These are phyloP conservation scores for Amborella trichopoda DNA, from an alignment of 164 flowering plant species.

Conservation along the genomic window DNA sequence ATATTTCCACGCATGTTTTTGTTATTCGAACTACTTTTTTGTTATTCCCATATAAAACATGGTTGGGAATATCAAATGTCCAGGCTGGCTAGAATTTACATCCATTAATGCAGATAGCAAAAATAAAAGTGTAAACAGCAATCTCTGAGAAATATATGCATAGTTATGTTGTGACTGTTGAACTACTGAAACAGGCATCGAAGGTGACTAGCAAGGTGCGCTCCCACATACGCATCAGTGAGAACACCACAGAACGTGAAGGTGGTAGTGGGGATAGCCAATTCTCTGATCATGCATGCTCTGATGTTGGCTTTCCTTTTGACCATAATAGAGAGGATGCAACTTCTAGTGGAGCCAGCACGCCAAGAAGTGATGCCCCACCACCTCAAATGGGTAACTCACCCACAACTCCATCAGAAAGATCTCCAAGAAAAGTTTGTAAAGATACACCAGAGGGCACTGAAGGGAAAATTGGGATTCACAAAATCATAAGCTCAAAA, in stretches of 20 bases:
- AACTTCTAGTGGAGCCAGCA: slow-evolving; percentile 84
- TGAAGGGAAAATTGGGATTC: slow-evolving; percentile 58
- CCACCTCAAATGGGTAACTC: slow-evolving; percentile 37
- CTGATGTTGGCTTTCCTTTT: slow-evolving; percentile 33
- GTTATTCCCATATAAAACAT: not conserved
- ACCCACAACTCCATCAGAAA: slow-evolving; percentile 29
- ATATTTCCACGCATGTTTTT: no score
- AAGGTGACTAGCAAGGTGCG: slow-evolving; percentile 77
- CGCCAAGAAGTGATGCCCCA: slow-evolving; percentile 62
- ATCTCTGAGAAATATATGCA: not conserved
- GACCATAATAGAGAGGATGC: slow-evolving; percentile 83
- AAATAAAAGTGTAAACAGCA: not conserved
- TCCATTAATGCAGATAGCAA: not conserved
- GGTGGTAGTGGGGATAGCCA: slow-evolving; percentile 54
- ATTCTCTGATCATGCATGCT: slow-evolving; percentile 39
- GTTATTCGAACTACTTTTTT: not conserved
- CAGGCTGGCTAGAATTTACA: not conserved
- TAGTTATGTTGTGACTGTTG: slow-evolving; percentile 10
- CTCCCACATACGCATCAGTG: slow-evolving; percentile 45
- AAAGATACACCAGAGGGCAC: slow-evolving; percentile 54
- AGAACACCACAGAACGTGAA: slow-evolving; percentile 34
- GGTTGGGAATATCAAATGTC: not conserved
- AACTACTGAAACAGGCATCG: slow-evolving; percentile 39
- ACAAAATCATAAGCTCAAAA: slow-evolving; percentile 58
- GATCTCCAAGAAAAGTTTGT: slow-evolving; percentile 20